Evolutionary conservation across 306 rosid species (phyloP), one percentile per base, ranked within the genome.

Genomic region (Ormosia emarginata): DNA sequence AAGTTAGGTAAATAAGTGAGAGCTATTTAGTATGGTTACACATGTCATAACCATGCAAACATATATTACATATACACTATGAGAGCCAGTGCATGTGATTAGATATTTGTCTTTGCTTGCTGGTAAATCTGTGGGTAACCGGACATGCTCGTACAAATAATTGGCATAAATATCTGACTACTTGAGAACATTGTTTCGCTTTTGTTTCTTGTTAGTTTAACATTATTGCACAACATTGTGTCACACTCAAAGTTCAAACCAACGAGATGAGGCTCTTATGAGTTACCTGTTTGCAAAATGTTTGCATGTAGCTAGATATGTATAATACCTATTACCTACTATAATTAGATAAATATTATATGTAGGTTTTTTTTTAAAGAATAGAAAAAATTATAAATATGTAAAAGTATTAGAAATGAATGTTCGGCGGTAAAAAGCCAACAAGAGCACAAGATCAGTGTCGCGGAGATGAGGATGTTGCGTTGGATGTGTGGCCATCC

Each of bases 101-200:
- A 14, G 39, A 82, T 46, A 9, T 58, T 75, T 67, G 85, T 57
- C 82, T 44, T 59, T 15, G 65, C 55, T 66, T 52, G 17, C 18
- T 32, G 62, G 32, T 15, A 63, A 39, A 50, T 41, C 58, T 63
- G 10, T 72, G 46, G 36, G 74, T 36, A 80, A 58, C 1, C 0
- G 1, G 2, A 15, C 47, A 39, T n/a, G n/a, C n/a, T n/a, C n/a
- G n/a, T n/a, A 33, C 41, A 36, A 44, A 58, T 70, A 36, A 61
- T 71, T 70, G 11, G 9, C 52, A 33, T 46, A 43, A 59, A 33
- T 3, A 49, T 71, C 49, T 18, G 34, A 14, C 34, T 14, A 62
- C 44, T 37, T 24, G 67, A 49, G 65, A 63, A 36, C 73, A 62
- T 63, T 66, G 43, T 44, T 78, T 66, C 41, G 40, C 39, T 39